Evolutionary conservation across 2,329 filamentous ascomycete genomes (phyloP), one percentile per base, ranked within the genome.

Genomic region (Endothia cerciana): DNA sequence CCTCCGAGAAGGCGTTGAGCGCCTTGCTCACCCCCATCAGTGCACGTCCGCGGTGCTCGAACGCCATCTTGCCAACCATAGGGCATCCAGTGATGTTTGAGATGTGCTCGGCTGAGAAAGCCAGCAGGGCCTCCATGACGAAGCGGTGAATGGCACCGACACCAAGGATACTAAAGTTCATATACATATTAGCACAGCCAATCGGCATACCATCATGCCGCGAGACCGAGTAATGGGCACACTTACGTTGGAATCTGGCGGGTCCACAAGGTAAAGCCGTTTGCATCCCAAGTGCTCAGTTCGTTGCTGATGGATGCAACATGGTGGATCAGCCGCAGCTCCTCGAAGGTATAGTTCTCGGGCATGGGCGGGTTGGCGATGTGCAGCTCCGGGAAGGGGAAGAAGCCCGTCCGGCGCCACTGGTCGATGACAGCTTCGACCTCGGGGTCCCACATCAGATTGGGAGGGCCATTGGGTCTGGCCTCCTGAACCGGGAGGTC

Each of bases 61-160:
- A 95, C 25, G 93, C 92, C 78, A 98, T 87, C 79, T 94, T 93
- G 70, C 91, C 90, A 33, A 94, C 94, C 70, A 95, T 87, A 45
- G 89, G 87, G 73, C 93, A 97, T 73, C 92, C 89, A 62, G 93
- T 95, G 72, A 96, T 85, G 85, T 92, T 97, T 57, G 93, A 91
- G 70, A 99, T 87, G 78, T 98, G 94, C 74, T 92, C 94, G 63
- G 95, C 94, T n/a, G 95, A 97, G 73, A 98, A 91, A 6, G 93
- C 93, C 63, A 98, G 85, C 72, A 98, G 85, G 17, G 94, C 90
- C 78, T 96, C 91, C 93, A 98, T 97, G 71, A 97, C 94, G 79
- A 95, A 98, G 63, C 89, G 85, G 75, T 94, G 89, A 22, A 89
- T 89, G 60, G 93, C 86, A 65, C 92, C 93, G 73, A 97, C 91